These are phyloP conservation scores for Russula virescens DNA, from an alignment of 768 basidiomycete species.

Conservation along the genomic window DNA sequence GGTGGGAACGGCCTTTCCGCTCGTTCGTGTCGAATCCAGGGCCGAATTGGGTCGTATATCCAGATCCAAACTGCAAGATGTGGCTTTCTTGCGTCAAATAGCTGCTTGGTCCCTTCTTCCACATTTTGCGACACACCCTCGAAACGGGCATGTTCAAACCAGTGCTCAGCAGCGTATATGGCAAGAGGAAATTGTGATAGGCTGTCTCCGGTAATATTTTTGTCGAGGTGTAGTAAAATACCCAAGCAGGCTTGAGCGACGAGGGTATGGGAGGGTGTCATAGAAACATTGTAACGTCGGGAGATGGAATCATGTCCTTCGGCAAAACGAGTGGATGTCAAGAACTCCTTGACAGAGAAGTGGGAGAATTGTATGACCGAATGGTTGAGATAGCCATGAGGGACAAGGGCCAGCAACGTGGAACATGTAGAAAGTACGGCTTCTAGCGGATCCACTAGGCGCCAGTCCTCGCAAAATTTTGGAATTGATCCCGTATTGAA, in stretches of 20 bases:
- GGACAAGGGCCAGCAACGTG: not conserved
- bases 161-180: not conserved
- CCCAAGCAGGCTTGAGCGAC: not conserved
- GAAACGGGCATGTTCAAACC: not conserved
- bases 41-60: not conserved
- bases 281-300: not conserved
- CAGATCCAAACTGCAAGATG: not conserved
- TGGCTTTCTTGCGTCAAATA: not conserved
- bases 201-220: not conserved
- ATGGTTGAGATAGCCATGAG: too few relatives aligned
- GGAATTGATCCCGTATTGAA: not conserved
- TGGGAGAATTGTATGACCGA: not conserved
- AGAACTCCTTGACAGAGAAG: not conserved
- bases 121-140: not conserved
- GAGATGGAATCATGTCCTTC: not conserved
- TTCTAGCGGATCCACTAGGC: not conserved
- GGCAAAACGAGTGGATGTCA: not conserved
- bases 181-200: not conserved
- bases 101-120: not conserved
- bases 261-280: not conserved
- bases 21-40: too few relatives aligned
- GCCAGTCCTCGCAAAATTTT: not conserved
- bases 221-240: not conserved
- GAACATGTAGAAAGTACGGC: not conserved
- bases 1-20: too few relatives aligned